Base-by-base conservation (phyloP, 208 protist species). In the Leishmania braziliensis region DNA sequence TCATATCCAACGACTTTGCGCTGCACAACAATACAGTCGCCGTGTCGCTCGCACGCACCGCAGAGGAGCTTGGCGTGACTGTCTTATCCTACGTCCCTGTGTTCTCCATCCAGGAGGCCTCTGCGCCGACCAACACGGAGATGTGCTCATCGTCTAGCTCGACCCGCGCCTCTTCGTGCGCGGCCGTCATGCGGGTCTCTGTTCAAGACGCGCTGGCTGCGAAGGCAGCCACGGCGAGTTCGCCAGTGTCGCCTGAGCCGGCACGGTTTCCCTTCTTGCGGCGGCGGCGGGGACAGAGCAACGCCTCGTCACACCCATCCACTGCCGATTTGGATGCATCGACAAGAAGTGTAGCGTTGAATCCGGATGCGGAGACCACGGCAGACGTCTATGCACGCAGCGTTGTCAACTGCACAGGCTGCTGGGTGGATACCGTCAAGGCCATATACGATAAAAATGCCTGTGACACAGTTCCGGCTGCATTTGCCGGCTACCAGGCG, bases 401-500 rank as follows among this genome's bases (percentile, higher is more conserved):
- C 73, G 86, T 97, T 5, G 78, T 95, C 9, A 96, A 95, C 84
- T 97, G 94, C 84, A 66, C 86, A 1, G 94, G 93, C 26, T 82
- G 86, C 70, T 88, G 88, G 87, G 91, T 80, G 0, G 92, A 96
- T 75, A 80, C 88, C 29, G 91, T 96, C 29, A 88, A 85, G 60
- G 66, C 77, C 33, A 77, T 92, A 72, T 80, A 90, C 43, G 85
- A 88, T 26, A 76, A 68, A 60, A 95, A 90, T 72, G 71, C 84
- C 1, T 50, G 54, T 43, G 84, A 88, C 56, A 63, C 72, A 5
- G 78, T 88, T 5, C 91, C 91, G 2, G 20, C 60, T 16, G 89
- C 84, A 1, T 82, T 90, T 33, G 86, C 82, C 16, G 80, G 87
- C 3, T 87, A 90, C 75, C 79, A 88, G 66, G 78, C 81, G 5